phyloP scores from a whole-genome alignment of 2,329 filamentous ascomycete genomes.

The Pseudocercospora musae region DNA sequence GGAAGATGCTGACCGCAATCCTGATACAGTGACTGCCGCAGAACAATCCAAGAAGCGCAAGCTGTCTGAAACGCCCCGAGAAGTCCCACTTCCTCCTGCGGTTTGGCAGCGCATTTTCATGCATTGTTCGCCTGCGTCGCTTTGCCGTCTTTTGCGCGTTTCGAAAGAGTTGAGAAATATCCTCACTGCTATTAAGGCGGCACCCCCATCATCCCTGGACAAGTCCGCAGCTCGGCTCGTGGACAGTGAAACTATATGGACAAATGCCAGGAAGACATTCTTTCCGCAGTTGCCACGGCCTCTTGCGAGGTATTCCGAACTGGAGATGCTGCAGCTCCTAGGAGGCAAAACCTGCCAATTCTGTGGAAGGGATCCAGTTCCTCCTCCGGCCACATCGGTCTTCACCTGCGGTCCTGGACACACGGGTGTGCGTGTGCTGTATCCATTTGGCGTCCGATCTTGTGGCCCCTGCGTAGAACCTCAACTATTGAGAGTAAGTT shows the following conservation, averaged over 20 bases:
- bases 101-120: conserved; percentile 36
- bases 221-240: conserved; percentile 33
- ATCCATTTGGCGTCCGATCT: conserved; percentile 65
- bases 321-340: conserved; percentile 72
- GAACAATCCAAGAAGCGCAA: conserved; percentile 26
- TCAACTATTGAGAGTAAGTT: conserved; percentile 62
- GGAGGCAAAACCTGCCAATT: conserved; percentile 64
- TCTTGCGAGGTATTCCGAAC: conserved; percentile 61
- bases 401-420: conserved; percentile 62
- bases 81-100: conserved; percentile 20
- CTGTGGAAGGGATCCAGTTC: conserved; percentile 51
- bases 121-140: conserved; percentile 33
- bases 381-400: conserved; percentile 36
- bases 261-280: conserved; percentile 62
- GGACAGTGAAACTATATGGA: conserved; percentile 68
- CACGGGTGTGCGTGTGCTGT: conserved; percentile 61
- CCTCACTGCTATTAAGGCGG: conserved; percentile 25
- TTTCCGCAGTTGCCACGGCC: conserved; percentile 68
- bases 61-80: conserved; percentile 8
- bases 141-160: conserved; percentile 33
- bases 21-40: conserved; percentile 7
- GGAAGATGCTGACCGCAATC: conserved; percentile 8
- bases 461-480: conserved; percentile 65
- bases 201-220: conserved; percentile 10
- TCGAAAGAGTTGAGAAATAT: conserved; percentile 30